These are phyloP conservation scores for Boletus sp. DNA, from an alignment of 768 basidiomycete species.

Conservation along the genomic window DNA sequence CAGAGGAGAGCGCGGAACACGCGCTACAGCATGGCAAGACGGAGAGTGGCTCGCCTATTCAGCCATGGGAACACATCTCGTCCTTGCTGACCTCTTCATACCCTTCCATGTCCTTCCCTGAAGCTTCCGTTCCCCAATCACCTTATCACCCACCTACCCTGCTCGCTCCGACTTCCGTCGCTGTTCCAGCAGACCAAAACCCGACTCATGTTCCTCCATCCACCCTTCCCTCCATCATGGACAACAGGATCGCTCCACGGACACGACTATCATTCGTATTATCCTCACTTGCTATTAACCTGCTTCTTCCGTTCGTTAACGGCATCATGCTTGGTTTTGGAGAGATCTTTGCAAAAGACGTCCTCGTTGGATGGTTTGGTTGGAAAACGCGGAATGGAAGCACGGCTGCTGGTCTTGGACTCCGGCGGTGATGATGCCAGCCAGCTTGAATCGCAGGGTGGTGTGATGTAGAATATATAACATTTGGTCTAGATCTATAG, in stretches of 20 bases:
- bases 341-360: conserved; percentile 84
- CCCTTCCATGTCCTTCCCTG: conserved; percentile 79
- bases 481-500: background rate
- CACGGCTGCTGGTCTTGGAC: conserved; percentile 24
- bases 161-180: conserved; percentile 14
- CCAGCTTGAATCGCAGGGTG: background rate
- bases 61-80: conserved; percentile 76
- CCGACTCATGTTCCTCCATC: conserved; percentile 36
- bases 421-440: conserved; percentile 17
- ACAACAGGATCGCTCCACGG: conserved; percentile 59
- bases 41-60: conserved; percentile 35
- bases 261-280: conserved; percentile 68
- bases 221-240: conserved; percentile 70
- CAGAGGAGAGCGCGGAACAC: conserved; percentile 31
- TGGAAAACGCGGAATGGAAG: conserved; percentile 36
- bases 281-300: conserved; percentile 78
- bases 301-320: conserved; percentile 86
- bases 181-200: conserved; percentile 18
- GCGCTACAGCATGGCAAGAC: conserved; percentile 4
- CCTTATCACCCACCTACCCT: conserved; percentile 31
- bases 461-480: conserved; percentile 1
- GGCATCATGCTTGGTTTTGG: conserved; percentile 97
- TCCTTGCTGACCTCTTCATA: conserved; percentile 60
- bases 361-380: conserved; percentile 55
- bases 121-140: conserved; percentile 53